Evolutionary conservation across 2,329 filamentous ascomycete genomes (phyloP).

Genomic region (Xylaria sp.): DNA sequence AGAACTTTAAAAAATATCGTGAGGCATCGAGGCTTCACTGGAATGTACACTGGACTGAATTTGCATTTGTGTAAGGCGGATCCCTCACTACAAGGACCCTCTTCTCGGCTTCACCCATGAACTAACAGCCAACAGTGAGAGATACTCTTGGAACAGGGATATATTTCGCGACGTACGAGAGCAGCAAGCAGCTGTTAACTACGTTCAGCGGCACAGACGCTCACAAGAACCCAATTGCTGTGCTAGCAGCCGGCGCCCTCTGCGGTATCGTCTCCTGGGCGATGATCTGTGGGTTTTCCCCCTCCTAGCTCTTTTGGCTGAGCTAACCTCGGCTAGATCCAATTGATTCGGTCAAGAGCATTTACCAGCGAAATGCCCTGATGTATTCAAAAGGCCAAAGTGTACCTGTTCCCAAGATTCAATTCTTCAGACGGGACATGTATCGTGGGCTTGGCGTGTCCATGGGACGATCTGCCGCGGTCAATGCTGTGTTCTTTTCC

Average conservation of each 20-base stretch:
- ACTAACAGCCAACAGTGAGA: conserved; percentile 60
- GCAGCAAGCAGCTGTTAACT: conserved; percentile 79
- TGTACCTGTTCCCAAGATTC: conserved; percentile 72
- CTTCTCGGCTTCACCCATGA: neutral
- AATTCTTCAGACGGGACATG: conserved; percentile 78
- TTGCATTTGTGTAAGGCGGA: conserved; percentile 74
- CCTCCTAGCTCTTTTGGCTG: neutral
- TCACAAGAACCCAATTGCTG: conserved; percentile 79
- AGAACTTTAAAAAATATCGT: conserved; percentile 79
- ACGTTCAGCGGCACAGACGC: conserved; percentile 73
- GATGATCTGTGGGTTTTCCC: conserved; percentile 66
- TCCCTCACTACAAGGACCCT: neutral
- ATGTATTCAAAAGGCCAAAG: conserved; percentile 69
- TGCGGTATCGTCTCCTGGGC: conserved; percentile 88
- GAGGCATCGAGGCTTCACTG: conserved; percentile 72
- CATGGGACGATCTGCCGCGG: conserved; percentile 79
- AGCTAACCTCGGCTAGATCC: conserved; percentile 53
- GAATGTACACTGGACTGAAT: conserved; percentile 80
- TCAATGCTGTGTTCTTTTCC: conserved; percentile 90
- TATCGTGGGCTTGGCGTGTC: conserved; percentile 84
- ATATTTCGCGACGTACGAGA: conserved; percentile 91
- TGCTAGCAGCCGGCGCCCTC: conserved; percentile 77
- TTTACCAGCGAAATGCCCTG: conserved; percentile 82
- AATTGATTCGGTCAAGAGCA: conserved; percentile 83
- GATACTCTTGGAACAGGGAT: conserved; percentile 84